phyloP scores from a whole-genome alignment of 225 moss, liverwort and hornwort species.

The Anthoceros angustus region DNA sequence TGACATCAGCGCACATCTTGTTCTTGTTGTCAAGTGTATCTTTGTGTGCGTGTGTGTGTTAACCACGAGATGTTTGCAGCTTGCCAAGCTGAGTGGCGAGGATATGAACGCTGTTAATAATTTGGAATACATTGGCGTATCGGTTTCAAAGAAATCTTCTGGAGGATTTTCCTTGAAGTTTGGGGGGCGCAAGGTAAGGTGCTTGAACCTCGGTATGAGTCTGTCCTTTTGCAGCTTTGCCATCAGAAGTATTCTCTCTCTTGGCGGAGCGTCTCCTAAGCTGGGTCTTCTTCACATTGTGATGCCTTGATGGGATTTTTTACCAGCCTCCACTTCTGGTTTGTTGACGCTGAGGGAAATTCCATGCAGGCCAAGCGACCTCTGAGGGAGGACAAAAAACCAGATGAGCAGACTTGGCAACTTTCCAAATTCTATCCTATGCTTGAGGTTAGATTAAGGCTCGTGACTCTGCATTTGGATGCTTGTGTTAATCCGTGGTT shows the following conservation, averaged over 20 bases:
- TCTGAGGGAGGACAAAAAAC: slow-evolving; percentile 64
- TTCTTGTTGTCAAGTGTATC: no score
- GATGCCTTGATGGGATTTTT: no score
- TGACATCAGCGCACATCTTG: no score
- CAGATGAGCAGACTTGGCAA: slow-evolving; percentile 74
- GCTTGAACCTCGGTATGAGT: slow-evolving; percentile 15
- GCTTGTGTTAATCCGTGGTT: not conserved
- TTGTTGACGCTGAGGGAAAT: not conserved
- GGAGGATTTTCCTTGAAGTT: slow-evolving; percentile 57
- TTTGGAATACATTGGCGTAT: slow-evolving; percentile 75
- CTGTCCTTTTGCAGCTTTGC: not conserved
- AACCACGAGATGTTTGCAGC: slow-evolving; percentile 23
- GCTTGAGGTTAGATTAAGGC: slow-evolving; percentile 36
- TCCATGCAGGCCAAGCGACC: slow-evolving; percentile 35
- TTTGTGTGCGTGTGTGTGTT: no score
- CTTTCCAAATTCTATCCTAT: slow-evolving; percentile 87
- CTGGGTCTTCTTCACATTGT: no score
- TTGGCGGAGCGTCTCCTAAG: no score
- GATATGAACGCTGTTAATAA: slow-evolving; percentile 95
- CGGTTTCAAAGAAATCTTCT: slow-evolving; percentile 61
- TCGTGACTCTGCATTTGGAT: no score
- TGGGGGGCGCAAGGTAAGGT: slow-evolving; percentile 45
- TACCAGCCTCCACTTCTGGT: not conserved
- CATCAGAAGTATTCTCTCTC: no score
- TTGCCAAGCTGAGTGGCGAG: slow-evolving; percentile 72